Evolutionary conservation across 371 early-diverging fungal species (phyloP).

Genomic region (Lichtheimia hyalospora): DNA sequence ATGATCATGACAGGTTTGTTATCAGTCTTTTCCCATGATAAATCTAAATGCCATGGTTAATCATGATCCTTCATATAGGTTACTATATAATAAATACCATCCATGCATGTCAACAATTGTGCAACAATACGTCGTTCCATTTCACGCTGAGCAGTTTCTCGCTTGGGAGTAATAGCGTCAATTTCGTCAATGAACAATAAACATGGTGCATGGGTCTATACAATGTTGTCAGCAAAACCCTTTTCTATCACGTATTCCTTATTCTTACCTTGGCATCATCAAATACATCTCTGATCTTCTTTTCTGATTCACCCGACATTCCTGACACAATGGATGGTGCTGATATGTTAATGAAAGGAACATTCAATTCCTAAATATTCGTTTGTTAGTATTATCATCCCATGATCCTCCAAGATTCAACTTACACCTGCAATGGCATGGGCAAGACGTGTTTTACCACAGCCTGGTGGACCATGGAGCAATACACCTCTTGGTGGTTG

Average conservation of each 20-base stretch:
- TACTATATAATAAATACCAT: constrained; percentile 56
- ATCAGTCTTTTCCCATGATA: constrained; percentile 84
- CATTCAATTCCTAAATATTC: constrained; percentile 78
- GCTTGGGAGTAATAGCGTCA: constrained; percentile 99
- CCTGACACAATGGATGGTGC: constrained; percentile 99
- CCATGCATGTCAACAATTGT: constrained; percentile 98
- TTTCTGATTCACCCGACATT: constrained; percentile 99
- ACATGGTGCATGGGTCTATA: constrained; percentile 77
- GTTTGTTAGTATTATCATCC: constrained; percentile 29
- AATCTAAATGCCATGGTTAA: constrained; percentile 40
- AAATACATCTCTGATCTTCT: constrained; percentile 98
- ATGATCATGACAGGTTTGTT: constrained; percentile 95
- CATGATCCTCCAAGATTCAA: not conserved
- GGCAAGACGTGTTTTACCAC: constrained; percentile 98
- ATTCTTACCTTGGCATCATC: constrained; percentile 82
- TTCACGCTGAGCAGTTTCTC: constrained; percentile 98
- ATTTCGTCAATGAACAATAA: constrained; percentile 99
- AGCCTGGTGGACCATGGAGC: constrained; percentile 99
- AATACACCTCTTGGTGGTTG: constrained; percentile 92
- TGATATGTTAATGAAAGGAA: constrained; percentile 95
- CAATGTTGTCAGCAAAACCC: not conserved
- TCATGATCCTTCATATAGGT: no score
- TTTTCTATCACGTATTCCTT: not conserved
- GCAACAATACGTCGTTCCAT: constrained; percentile 99
- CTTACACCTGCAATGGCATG: constrained; percentile 95